Evolutionary conservation across 1,139 yeast species (phyloP), one percentile per base, ranked within the genome.

Genomic region (Suhomyces ambrosiae): DNA sequence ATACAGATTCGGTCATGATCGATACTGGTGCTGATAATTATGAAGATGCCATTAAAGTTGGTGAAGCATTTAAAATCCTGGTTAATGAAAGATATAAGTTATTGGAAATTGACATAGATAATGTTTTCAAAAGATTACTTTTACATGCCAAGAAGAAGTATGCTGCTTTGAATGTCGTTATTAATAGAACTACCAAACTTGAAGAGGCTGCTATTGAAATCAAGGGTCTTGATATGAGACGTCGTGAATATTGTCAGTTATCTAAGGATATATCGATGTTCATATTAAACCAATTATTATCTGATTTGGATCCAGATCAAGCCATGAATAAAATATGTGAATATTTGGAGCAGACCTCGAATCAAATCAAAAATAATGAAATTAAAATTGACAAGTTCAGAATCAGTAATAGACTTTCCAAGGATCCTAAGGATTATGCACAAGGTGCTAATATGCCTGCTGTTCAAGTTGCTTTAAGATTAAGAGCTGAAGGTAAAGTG

Each of bases 1-100:
- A 94, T 68, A 94, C 99, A 0, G 99, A 94, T 69, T 94, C 98
- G 23, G 97, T 94, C 38, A 94, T 94, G 99, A 89, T 94, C 56
- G 95, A 92, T 60, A 89, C 97, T 2, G 90, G 90, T 30, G 84
- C 80, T 30, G 79, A 75, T 40, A 74, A 68, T 27, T 85, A 76
- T 54, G 63, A 66, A 23, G 96, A 86, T 31, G 96, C 98, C 0
- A 63, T 87, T 30, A 76, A 76, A 52, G 83, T 89, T 48, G 99
- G 97, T 31, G 82, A 83, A 34, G 84, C 83, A 38, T 90, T 94
- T 66, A 92, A 92, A 60, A 61, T 72, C 35, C 76, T 81, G 45
- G 97, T 94, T 38, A 94, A 94, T 60, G 95, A 89, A 54, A 76
- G 95, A 39, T 94, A 94, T 62, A 77, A 79, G 52, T 68, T 87